phyloP scores from a whole-genome alignment of 805 yeast genomes.

The Pichia cephalocereana region DNA sequence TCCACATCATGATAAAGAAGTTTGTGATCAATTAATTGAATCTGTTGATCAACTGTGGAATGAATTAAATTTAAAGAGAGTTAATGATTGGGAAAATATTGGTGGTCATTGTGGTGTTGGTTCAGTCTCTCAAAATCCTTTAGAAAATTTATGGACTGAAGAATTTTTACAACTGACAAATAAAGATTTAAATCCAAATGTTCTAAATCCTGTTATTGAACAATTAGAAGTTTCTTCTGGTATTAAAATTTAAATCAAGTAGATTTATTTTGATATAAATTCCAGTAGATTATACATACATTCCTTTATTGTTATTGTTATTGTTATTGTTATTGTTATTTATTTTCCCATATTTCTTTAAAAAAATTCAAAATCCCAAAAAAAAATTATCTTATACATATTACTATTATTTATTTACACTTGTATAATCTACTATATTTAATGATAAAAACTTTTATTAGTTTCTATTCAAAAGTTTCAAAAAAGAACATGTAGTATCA shows the following conservation, averaged over 20 bases:
- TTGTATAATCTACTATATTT: too few relatives aligned
- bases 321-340: too few relatives aligned
- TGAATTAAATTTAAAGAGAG: constrained; percentile 65
- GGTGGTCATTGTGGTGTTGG: constrained; percentile 97
- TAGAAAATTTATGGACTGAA: constrained; percentile 81
- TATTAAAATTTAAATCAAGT: constrained; percentile 18
- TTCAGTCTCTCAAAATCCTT: constrained; percentile 30
- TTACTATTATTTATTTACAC: too few relatives aligned
- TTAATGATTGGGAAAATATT: constrained; percentile 60
- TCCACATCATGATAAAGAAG: constrained; percentile 82
- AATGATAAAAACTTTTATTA: too few relatives aligned
- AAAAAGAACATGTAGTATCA: too few relatives aligned
- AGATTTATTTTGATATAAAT: too few relatives aligned
- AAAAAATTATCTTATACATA: too few relatives aligned
- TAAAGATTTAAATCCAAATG: constrained; percentile 57
- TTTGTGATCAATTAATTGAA: constrained; percentile 64
- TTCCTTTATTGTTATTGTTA: too few relatives aligned
- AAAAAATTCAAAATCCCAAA: too few relatives aligned
- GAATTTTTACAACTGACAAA: constrained; percentile 60
- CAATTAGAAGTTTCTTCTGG: constrained; percentile 71
- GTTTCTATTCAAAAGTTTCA: too few relatives aligned
- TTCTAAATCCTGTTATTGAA: constrained; percentile 49
- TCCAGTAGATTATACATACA: too few relatives aligned
- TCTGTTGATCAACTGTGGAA: constrained; percentile 78
- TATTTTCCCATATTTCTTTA: too few relatives aligned